Base-by-base conservation (phyloP, 768 basidiomycete genomes). In the Xerocomus spinulosus region DNA sequence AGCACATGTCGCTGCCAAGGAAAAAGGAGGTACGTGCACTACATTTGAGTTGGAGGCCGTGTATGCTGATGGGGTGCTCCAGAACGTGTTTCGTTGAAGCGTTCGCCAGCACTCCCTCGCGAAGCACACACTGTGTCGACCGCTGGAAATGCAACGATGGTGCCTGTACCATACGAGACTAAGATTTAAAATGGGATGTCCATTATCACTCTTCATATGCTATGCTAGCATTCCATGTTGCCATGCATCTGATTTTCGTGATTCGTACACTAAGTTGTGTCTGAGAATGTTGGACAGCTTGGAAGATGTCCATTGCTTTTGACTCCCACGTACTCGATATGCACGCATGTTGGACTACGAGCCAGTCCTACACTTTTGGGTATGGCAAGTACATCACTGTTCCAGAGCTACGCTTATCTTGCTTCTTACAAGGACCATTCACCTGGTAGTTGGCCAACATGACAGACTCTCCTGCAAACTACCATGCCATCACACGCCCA, bases 131-230 rank as follows among this genome's bases (percentile, higher is more conserved):
- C 77, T 61, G 85, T 98, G 69, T 83, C 85, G 47, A 70, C 76
- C 52, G 66, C 67, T 52, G 77, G 79, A 56, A 97, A 97, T 73
- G 73, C 78, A 39, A 98, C 96, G 50, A 91, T 99, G 71, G 80
- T 79, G 56, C 92, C 94, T 58, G 77, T 93, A 60, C 82, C 81
- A 57, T 98, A 97, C 81, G 95, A 95, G 83, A 96, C 92, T 57
- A 92, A 85, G 60, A 95, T 96, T 73, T 96, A 83, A 83, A 70
- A 50, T 62, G 56, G 68, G 55, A 44, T 52, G 43, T 52, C 48
- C 37, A 40, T 21, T 40, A 9, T 45, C 40, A 42, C 43, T 45
- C 26, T 37, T 18, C 32, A 44, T 53, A 53, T 65, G 63, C 47
- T 53, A 53, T 65, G 63, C 21, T 53, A 54, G 49, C 46, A 47